Evolutionary conservation across 345 rosid genomes (phyloP), one percentile per base, ranked within the genome.

Genomic region (Eucalyptus marginata): DNA sequence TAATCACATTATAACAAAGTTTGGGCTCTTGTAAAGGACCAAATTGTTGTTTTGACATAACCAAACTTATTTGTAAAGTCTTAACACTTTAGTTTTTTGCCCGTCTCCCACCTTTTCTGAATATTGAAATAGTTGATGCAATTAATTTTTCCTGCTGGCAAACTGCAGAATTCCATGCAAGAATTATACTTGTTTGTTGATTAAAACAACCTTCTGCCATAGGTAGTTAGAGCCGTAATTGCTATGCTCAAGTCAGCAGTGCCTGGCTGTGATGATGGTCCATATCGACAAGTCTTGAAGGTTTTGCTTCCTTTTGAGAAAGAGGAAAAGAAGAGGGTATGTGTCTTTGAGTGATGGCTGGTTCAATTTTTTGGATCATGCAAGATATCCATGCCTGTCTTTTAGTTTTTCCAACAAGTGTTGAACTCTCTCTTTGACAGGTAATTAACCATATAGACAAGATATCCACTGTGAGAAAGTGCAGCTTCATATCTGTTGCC

Each of bases 211-310:
- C 47, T 76, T 11, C 47, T 76, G 84, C 84, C 84, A 76, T 40
- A 97, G 99, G 97, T 95, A 89, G 96, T 96, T 59, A 94, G 92
- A 93, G 94, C 94, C 87, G 96, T 96, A 90, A 91, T 95, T 90
- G 95, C 96, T 17, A 95, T 96, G 97, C 97, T 97, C 87, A 97
- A 92, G 91, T 95, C 99, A 56, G 87, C 99, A 89, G 89, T 94
- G 89, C 91, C 96, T 59, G 94, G 93, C 40, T 97, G 98, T 87
- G 99, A 95, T 89, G 98, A 96, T 94, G 93, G 90, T 86, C 90
- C 99, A 86, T 96, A 96, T 93, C 94, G 97, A 79, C 96, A 93
- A 94, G 99, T 94, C 66, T 96, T 97, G 90, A 96, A 96, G 93
- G 98, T 96, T 91, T 90, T 95, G 90, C 97, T 97, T 93, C 96